Base-by-base conservation (phyloP, 1,284 basidiomycete genomes). In the Heterobasidion parviporum region DNA sequence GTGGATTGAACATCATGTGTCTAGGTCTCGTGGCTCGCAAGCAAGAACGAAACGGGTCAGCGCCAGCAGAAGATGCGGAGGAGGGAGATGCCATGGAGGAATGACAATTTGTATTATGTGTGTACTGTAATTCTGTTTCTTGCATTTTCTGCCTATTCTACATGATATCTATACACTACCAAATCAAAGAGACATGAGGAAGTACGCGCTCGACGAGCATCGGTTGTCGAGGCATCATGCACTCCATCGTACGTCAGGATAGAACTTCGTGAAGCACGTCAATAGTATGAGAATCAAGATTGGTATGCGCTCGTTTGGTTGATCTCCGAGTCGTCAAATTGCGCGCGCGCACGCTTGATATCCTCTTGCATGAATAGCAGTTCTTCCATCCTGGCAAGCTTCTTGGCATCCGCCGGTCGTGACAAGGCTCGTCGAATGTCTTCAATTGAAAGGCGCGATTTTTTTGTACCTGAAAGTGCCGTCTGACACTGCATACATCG, bases 301-400 rank as follows among this genome's bases (percentile, higher is more conserved):
- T 67, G 61, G 62, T 75, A 76, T 50, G 78, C 74, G 59, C 66
- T 75, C 50, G 77, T 72, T 59, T 81, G 77, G 50, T 75, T 77
- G 61, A 82, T 76, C 60, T 87, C 83, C 51, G 77, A 74, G 60
- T 87, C 85, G 52, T 85, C 81, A 61, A 92, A 91, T 66, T 90
- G 84, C 8, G 85, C 83, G 47, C 89, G 79, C 9, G 91, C 92
- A n/a, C 89, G 83, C 65, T 92, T 90, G 71, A 94, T 93, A 62
- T 92, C 92, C 67, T 93, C 90, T 66, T 93, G 89, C 86, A 93
- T 92, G 74, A 92, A 92, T 34, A 94, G 68, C 41, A 94, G 73
- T 68, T 94, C 92, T 68, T 94, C 91, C 82, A 94, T 85, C 59
- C 92, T 78, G 32, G 90, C 89, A 36, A 94, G 79, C 66, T 94